Base-by-base conservation (phyloP, 257 asterid species). In the Cordia subcordata region DNA sequence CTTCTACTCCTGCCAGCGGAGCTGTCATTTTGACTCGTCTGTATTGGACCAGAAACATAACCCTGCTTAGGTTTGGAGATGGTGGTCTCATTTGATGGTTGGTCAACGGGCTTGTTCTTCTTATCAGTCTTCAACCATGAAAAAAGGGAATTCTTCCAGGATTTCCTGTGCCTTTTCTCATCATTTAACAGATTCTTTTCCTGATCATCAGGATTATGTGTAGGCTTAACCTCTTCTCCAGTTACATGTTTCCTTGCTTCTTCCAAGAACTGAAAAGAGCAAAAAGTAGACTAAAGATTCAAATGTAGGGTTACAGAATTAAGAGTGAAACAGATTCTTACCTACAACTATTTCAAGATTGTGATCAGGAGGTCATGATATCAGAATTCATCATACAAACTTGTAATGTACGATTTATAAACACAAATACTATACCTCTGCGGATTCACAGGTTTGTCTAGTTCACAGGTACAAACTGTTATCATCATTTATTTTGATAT, bases 81-180 rank as follows among this genome's bases (percentile, higher is more conserved):
- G 3, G 35, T 9, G 10, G 80, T n/a, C 13, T 63, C 71, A 0
- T 64, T 70, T 19, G n/a, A 45, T 8, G 67, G 46, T 70, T 52
- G 77, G 21, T 39, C 61, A n/a, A 13, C 15, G 32, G 54, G 47
- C 66, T 68, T 59, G 60, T 54, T 63, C 68, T 70, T 89, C 80
- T 71, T 84, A 64, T 79, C 86, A 10, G 54, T 61, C 60, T 63
- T 86, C 64, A 86, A 50, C 95, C 97, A 86, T 5, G 80, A 79
- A 75, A 84, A 77, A 37, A 89, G 33, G 3, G 81, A 66, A n/a
- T 16, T 75, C 72, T 77, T 90, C 92, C 94, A 82, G 18, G 95
- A 74, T 62, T 75, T 81, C 55, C 15, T 79, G 60, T 46, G 75
- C 78, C 47, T 76, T 68, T 67, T 81, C 71, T 67, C 77, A 52